A percentile compares a stretch with the other conserved stretches of the same genome.
Evolutionary conservation across 768 basidiomycete species (phyloP).

Genomic region (Sarcomyxa edulis): DNA sequence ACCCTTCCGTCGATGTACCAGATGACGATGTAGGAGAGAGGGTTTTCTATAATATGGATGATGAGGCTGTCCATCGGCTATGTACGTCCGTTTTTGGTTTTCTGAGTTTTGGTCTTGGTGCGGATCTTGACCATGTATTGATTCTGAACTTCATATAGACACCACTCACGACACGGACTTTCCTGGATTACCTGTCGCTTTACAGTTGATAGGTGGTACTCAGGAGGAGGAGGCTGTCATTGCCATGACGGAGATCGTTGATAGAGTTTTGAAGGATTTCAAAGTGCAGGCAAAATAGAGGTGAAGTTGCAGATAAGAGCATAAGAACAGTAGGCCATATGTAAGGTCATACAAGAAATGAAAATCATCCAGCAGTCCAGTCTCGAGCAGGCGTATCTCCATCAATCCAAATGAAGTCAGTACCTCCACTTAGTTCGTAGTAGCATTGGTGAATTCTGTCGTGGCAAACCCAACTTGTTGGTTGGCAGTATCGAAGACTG

Average conservation of each 20-base stretch:
- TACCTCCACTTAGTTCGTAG: too few relatives aligned
- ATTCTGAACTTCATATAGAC: conserved; percentile 45
- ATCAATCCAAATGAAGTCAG: too few relatives aligned
- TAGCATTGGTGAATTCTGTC: conserved; percentile 28
- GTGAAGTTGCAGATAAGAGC: too few relatives aligned
- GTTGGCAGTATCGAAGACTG: conserved; percentile 41
- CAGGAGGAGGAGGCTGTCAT: conserved; percentile 73
- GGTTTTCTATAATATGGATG: conserved; percentile 51
- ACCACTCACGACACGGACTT: too few relatives aligned
- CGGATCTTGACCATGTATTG: conserved; percentile 24
- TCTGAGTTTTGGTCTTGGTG: not conserved
- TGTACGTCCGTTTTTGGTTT: conserved; percentile 35
- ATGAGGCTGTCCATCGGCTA: conserved; percentile 44
- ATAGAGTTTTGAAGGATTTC: conserved; percentile 46
- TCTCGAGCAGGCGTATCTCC: too few relatives aligned
- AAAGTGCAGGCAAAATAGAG: too few relatives aligned
- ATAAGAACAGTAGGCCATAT: too few relatives aligned
- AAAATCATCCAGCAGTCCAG: too few relatives aligned
- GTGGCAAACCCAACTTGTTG: conserved; percentile 34
- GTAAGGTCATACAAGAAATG: too few relatives aligned
- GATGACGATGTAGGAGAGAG: conserved; percentile 35
- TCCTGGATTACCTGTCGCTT: conserved; percentile 58
- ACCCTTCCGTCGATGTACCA: conserved; percentile 46
- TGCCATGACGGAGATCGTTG: conserved; percentile 61
- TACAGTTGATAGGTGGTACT: conserved; percentile 64